These are phyloP conservation scores for Brassica incana DNA, from an alignment of 345 rosid genomes.

Conservation along the genomic window DNA sequence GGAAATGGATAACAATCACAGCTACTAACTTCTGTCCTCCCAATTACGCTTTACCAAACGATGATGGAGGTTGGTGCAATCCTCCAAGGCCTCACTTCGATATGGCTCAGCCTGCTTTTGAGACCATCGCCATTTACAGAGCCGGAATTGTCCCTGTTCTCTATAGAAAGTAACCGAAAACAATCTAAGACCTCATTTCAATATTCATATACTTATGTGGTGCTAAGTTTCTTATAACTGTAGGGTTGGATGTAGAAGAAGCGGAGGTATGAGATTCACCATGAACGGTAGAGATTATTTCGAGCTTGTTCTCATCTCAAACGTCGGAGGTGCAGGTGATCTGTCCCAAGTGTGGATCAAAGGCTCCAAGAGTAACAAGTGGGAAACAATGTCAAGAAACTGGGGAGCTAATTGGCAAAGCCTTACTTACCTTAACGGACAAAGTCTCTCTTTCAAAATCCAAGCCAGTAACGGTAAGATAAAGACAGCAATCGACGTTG, in stretches of 20 bases:
- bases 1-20: not conserved
- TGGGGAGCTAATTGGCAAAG: slow-evolving; percentile 1
- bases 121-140: not conserved
- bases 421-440: not conserved
- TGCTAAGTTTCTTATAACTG: not conserved
- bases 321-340: not conserved
- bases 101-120: not conserved
- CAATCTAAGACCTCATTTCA: not conserved
- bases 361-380: not conserved
- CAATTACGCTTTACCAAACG: not conserved
- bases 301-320: slow-evolving; percentile 1
- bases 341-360: not conserved
- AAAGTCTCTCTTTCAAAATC: not conserved
- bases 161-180: not conserved
- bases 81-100: not conserved
- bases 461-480: not conserved
- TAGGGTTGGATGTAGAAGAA: not conserved
- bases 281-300: not conserved
- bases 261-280: not conserved
- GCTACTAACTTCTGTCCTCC: not conserved
- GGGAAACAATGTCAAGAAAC: not conserved
- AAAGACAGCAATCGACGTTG: not conserved
- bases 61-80: not conserved
- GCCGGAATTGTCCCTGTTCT: not conserved
- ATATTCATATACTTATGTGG: not conserved